Evolutionary conservation across 345 rosid species (phyloP), one percentile per base, ranked within the genome.

Genomic region (Noccaea caerulescens): DNA sequence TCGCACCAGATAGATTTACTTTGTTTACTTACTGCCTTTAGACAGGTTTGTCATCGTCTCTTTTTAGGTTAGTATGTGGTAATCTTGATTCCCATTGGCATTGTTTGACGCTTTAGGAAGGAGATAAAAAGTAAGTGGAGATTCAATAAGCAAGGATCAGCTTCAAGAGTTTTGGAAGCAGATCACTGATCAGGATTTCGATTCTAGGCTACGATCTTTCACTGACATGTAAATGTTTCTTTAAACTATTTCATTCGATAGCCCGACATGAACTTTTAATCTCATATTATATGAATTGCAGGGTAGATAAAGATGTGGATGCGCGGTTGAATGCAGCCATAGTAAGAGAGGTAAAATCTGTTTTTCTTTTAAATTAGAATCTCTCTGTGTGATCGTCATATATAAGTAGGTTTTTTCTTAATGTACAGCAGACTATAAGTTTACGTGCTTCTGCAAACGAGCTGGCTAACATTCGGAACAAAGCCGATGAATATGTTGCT

Each of bases 251-350:
- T 30, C 8, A 55, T 45, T 74, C 3, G 7, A 23, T 73, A 27
- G 7, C 10, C 5, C 10, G 33, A n/a, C 3, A 2, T 43, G 36
- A 23, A 8, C 5, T 3, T 9, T 44, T 3, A 18, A 20, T 53
- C 20, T 62, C 16, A 39, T 36, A 27, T 5, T 8, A 27, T 27
- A 27, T 43, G 2, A 51, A 68, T 7, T 83, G 66, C 73, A 88
- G 95, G 91, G 92, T 89, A 49, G 92, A 89, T 80, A 89, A 76
- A 73, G 87, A 89, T 80, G 82, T 83, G 7, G 89, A 89, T 82
- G 96, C 91, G n/a, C 71, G 85, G 70, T 78, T 89, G 59, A 84
- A 87, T 11, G 89, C 83, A 72, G 76, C 20, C 3, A 91, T 87
- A 84, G 86, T 89, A 41, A 82, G 47, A 57, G 96, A 87, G 89